Base-by-base conservation (phyloP, 371 early-diverging fungal species). In the Mortierella sp. region DNA sequence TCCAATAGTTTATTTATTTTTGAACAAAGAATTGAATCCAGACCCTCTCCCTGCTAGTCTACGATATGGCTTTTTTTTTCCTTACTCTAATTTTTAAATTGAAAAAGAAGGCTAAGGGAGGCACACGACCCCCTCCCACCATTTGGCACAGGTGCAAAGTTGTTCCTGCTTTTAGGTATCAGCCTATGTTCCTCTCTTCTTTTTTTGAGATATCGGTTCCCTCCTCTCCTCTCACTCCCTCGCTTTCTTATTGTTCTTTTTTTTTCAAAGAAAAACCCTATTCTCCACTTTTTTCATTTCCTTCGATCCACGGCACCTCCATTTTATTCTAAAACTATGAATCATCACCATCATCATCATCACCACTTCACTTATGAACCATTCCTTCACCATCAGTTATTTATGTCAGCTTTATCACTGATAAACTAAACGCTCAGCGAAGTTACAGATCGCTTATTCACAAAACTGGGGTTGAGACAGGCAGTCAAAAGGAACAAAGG, bases 101-200 rank as follows among this genome's bases (percentile, higher is more conserved):
- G 51, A 35, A 35, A 63, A 63, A 32, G 63, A 35, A 32, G 32
- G 60, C 16, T 18, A 35, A 18, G 32, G 18, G 21, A n/a, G 41
- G n/a, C 41, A 68, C 68, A 68, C 68, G 68, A 68, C 68, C 68
- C 38, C 32, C 38, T 4, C 68, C 35, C 63, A 16, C 60, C 27
- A 29, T 60, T 16, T 58, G 24, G 24, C 27, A 63, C 63, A 29
- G 82, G 82, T 75, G 72, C 68, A 82, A 82, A 82, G 82, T 82
- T 82, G 75, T 82, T 82, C 82, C 82, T 75, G 82, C 72, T 72
- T 75, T 72, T 55, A 58, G 55, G 41, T 27, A 24, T 63, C 48
- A 63, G 58, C 38, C 49, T 29, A 27, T 46, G 38, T 44, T 38
- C 60, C 56, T 72, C 72, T 18, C 72, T 70, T 76, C 38, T 63